Evolutionary conservation across 805 yeast genomes (phyloP), one percentile per base, ranked within the genome.

Genomic region (Wickerhamiella parazyma): DNA sequence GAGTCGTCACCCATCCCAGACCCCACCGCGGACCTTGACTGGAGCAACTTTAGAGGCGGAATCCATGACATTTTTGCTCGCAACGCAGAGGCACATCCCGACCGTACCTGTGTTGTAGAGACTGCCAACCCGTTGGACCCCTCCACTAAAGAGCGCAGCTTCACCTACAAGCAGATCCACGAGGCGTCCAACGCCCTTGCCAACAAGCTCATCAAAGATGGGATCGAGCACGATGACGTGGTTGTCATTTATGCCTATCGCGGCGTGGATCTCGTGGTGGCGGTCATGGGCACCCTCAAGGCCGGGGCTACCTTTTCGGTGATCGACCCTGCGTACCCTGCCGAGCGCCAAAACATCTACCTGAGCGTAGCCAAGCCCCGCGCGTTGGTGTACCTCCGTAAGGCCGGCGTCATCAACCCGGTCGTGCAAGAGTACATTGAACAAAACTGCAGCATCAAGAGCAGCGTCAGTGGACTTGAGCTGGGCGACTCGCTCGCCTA

Each of bases 251-350:
- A 91, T 59, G 95, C 98, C 20, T 84, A 89, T 57, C 77, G 99
- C 63, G 95, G 96, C 54, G 98, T 91, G 6, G 99, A 91, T 59
- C 69, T 91, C 49, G 84, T 91, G 75, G 84, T 93, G 35, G 93
- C 97, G 5, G 96, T 91, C 14, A 79, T 91, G 82, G 99, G 97
- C 63, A 95, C 86, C 17, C 73, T 91, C 60, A 91, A 91, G 66
- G 97, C 98, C 1, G 99, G 99, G 54, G 97, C 95, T 14, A 89
- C 98, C 0, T 91, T 91, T 61, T 87, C 96, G 8, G 99, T 91
- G 18, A 93, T 91, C 51, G 99, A 91, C 60, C 98, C 98, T 6
- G 97, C 97, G 4, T 91, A 91, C 62, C 99, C 99, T 35, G 95
- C 98, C 14, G 94, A 94, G 8, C 76, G 99, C 64, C 99, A 91